These are phyloP conservation scores for Magnaporthiopsis rhizophila DNA, from an alignment of 2,329 filamentous ascomycete genomes.

Conservation along the genomic window DNA sequence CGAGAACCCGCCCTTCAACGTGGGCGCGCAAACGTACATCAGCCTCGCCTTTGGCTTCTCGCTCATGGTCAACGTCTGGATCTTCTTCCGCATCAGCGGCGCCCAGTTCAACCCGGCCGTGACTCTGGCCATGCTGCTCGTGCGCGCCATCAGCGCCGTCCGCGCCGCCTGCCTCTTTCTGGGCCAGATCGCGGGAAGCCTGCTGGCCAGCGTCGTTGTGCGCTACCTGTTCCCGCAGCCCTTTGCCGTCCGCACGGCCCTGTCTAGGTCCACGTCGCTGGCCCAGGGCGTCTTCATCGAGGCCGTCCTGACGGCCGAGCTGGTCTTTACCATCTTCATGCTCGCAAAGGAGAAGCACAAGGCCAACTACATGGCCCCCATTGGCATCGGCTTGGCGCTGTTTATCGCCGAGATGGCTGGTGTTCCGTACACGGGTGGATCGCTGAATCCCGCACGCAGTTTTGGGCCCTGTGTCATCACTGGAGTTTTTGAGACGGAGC, in stretches of 20 bases:
- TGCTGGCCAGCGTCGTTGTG: constrained; percentile 3
- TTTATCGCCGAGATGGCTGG: constrained; percentile 37
- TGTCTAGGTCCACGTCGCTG: constrained; percentile 25
- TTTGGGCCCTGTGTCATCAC: constrained; percentile 39
- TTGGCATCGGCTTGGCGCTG: constrained; percentile 54
- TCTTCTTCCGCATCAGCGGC: constrained; percentile 46
- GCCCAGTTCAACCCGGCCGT: constrained; percentile 46
- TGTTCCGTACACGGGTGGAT: constrained; percentile 39
- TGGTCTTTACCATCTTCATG: constrained; percentile 50
- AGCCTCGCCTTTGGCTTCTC: constrained; percentile 41
- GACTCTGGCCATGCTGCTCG: constrained; percentile 12
- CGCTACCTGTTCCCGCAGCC: constrained; percentile 3
- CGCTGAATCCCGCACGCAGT: constrained; percentile 42
- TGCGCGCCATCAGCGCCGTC: constrained; percentile 2
- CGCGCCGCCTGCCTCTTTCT: constrained; percentile 5
- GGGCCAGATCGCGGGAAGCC: constrained; percentile 3
- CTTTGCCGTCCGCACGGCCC: constrained; percentile 3
- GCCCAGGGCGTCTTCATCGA: constrained; percentile 47
- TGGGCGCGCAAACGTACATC: constrained; percentile 37
- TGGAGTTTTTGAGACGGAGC: constrained; percentile 32
- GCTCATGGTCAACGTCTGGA: constrained; percentile 46
- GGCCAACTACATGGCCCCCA: constrained; percentile 52
- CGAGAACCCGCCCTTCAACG: constrained; percentile 12
- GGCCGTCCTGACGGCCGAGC: constrained; percentile 43
- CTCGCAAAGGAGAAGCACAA: constrained; percentile 55